These are phyloP conservation scores for Cladobotryum protrusum DNA, from an alignment of 2,329 filamentous ascomycete genomes.

Conservation along the genomic window DNA sequence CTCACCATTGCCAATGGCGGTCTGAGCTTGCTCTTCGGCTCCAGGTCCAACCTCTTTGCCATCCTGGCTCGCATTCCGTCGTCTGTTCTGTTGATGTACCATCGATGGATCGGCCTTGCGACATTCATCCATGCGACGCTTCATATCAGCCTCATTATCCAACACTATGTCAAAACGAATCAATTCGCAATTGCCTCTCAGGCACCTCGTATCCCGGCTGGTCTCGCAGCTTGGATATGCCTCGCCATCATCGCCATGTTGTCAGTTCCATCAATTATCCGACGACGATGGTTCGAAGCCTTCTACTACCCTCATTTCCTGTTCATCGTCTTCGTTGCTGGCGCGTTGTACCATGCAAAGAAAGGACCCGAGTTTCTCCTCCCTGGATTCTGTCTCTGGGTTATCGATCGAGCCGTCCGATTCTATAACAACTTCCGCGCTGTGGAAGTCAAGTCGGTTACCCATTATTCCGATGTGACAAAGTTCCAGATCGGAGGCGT, in stretches of 20 bases:
- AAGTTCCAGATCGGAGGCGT: slow-evolving; percentile 18
- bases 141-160: slow-evolving; percentile 17
- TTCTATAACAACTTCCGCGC: slow-evolving; percentile 16
- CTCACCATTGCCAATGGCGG: slow-evolving; percentile 21
- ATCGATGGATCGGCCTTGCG: slow-evolving; percentile 18
- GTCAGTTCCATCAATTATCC: slow-evolving; percentile 15
- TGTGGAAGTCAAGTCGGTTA: slow-evolving; percentile 10
- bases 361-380: too few relatives aligned
- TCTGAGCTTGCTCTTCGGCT: slow-evolving; percentile 17
- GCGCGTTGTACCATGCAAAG: too few relatives aligned
- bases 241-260: slow-evolving; percentile 17
- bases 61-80: slow-evolving; percentile 17
- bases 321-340: too few relatives aligned
- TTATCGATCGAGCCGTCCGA: slow-evolving; percentile 11
- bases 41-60: slow-evolving; percentile 19
- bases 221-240: slow-evolving; percentile 17
- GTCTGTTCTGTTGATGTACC: slow-evolving; percentile 16
- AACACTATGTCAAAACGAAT: slow-evolving; percentile 16
- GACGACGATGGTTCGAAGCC: slow-evolving; percentile 15
- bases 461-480: slow-evolving; percentile 13
- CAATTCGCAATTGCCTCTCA: slow-evolving; percentile 14
- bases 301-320: slow-evolving; percentile 17
- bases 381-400: too few relatives aligned
- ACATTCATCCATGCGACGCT: slow-evolving; percentile 18
- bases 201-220: slow-evolving; percentile 15